Conservation (phyloP, 2,329 filamentous ascomycete genomes). For the Verticillium nonalfalfae region DNA sequence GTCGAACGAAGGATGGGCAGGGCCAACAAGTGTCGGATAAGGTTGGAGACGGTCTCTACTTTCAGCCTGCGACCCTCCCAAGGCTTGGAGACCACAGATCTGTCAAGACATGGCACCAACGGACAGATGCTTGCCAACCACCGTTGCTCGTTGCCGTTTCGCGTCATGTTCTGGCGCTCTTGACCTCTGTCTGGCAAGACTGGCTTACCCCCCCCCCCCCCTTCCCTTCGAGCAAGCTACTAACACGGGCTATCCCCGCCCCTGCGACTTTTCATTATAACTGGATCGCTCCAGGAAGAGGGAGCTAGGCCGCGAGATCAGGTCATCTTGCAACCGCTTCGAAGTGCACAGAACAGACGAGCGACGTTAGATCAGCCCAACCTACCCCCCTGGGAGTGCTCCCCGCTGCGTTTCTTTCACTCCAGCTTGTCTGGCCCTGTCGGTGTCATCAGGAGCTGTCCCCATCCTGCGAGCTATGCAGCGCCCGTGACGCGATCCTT, state of each 20-base stretch:
- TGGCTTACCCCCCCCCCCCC: neutral
- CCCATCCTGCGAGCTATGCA: neutral
- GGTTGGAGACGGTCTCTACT: neutral
- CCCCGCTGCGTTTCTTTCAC: too few relatives aligned
- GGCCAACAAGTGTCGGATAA: neutral
- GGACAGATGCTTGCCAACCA: neutral
- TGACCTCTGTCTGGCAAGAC: neutral
- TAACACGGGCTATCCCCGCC: neutral
- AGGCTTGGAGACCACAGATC: neutral
- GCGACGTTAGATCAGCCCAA: neutral
- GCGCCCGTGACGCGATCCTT: neutral
- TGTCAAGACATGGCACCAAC: neutral
- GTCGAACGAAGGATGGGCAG: neutral
- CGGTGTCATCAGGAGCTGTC: neutral
- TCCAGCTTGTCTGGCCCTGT: neutral
- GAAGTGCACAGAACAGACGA: constrained; percentile 1
- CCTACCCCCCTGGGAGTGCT: neutral
- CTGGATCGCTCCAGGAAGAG: neutral
- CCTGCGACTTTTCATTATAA: neutral
- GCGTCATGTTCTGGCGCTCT: neutral
- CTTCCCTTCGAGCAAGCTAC: neutral
- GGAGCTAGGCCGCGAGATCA: constrained; percentile 3
- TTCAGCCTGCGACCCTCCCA: neutral
- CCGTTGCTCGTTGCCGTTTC: neutral
- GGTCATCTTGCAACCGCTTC: neutral